Evolutionary conservation across 2,329 filamentous ascomycete genomes (phyloP).

Genomic region (Xylariales sp.): DNA sequence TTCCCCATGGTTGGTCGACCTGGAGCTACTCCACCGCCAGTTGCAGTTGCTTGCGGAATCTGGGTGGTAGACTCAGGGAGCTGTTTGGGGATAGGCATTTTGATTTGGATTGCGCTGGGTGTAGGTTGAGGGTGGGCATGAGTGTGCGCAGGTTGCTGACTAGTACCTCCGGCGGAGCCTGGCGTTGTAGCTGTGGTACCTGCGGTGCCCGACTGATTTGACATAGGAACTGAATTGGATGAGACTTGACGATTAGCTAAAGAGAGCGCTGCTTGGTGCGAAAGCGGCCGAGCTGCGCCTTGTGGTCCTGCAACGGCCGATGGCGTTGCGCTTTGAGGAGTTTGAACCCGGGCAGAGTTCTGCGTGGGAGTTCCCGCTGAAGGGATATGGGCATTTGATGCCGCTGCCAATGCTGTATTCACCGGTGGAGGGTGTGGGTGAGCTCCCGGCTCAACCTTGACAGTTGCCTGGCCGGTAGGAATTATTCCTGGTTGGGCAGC

Average conservation of each 20-base stretch:
- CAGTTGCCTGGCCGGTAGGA: no score
- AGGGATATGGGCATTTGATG: conserved; percentile 29
- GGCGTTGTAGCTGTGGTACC: conserved; percentile 17
- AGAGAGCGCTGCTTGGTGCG: conserved; percentile 23
- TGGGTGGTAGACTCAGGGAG: conserved; percentile 64
- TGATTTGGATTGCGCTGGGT: conserved; percentile 42
- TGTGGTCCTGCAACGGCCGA: conserved; percentile 4
- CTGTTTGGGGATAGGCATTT: conserved; percentile 80
- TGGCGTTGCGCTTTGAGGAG: conserved; percentile 34
- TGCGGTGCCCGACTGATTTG: conserved; percentile 20
- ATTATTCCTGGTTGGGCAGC: conserved; percentile 16
- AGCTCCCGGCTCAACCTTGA: conserved; percentile 31
- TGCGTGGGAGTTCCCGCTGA: conserved; percentile 46
- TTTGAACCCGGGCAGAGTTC: conserved; percentile 41
- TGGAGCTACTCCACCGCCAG: conserved; percentile 57
- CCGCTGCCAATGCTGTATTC: conserved; percentile 41
- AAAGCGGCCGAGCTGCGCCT: conserved; percentile 17
- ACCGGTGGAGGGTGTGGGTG: conserved; percentile 37
- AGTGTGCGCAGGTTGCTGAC: conserved; percentile 25
- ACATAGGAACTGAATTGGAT: conserved; percentile 6
- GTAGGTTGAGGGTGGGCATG: conserved; percentile 44
- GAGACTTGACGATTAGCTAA: conserved; percentile 18
- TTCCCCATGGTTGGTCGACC: conserved; percentile 79
- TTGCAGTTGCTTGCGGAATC: conserved; percentile 68
- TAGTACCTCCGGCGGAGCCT: conserved; percentile 15